Evolutionary conservation across 169 alveolate genomes (phyloP).

Genomic region (Plasmodium knowlesi): DNA sequence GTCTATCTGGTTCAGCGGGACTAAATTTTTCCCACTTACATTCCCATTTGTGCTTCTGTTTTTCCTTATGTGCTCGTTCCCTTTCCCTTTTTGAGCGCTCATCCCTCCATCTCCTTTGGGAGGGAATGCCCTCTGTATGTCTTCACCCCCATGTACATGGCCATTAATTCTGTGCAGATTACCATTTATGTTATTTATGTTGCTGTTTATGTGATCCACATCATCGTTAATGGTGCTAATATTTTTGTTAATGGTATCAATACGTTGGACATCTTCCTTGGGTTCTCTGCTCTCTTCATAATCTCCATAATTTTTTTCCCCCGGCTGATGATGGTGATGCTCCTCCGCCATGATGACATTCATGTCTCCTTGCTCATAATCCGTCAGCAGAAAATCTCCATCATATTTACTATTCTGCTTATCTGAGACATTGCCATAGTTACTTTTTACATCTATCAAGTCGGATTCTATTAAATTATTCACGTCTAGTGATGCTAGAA

Average conservation of each 20-base stretch:
- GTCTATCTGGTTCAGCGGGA: slow-evolving; percentile 40
- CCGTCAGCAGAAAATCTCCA: neutral
- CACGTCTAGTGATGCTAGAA: slow-evolving; percentile 47
- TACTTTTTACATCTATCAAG: slow-evolving; percentile 47
- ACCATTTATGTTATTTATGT: slow-evolving; percentile 45
- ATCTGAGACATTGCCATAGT: slow-evolving; percentile 7
- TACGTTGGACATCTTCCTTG: slow-evolving; percentile 8
- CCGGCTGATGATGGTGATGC: neutral
- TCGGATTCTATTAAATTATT: slow-evolving; percentile 71
- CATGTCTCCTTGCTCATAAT: slow-evolving; percentile 9
- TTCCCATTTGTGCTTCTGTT: neutral
- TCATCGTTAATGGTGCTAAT: slow-evolving; percentile 65
- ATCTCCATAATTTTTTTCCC: neutral
- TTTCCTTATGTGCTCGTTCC: neutral
- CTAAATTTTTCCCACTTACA: neutral
- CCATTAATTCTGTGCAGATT: slow-evolving; percentile 47
- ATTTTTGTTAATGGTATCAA: slow-evolving; percentile 49
- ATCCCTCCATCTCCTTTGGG: neutral
- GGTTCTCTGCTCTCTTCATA: neutral
- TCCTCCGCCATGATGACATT: neutral
- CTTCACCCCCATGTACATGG: slow-evolving; percentile 4
- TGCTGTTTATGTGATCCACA: slow-evolving; percentile 64
- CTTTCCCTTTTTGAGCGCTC: neutral
- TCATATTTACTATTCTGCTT: neutral
- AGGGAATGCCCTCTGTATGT: neutral